phyloP scores from a whole-genome alignment of 305 asterid species.

The Fraxinus dipetala region DNA sequence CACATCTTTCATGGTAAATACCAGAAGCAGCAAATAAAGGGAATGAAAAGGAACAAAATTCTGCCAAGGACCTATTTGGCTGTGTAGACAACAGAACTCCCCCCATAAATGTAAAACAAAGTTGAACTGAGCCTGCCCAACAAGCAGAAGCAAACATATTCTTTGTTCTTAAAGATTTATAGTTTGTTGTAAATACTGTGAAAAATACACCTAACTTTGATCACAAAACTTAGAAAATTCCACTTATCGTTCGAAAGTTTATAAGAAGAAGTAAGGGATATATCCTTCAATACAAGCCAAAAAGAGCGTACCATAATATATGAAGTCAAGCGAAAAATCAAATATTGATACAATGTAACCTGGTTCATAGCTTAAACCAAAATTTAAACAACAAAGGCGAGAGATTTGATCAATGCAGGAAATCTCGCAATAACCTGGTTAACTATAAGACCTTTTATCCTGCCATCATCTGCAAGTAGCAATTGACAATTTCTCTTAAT shows the following conservation, averaged over 20 bases:
- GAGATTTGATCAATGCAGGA: not conserved
- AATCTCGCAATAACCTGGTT: not conserved
- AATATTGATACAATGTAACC: not conserved
- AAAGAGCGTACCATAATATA: not conserved
- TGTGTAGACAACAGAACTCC: not conserved
- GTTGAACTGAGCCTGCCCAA: not conserved
- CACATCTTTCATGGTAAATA: not conserved
- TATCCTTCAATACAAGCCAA: not conserved
- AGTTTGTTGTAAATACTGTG: not conserved
- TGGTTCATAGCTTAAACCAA: not conserved
- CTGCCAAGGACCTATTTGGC: not conserved
- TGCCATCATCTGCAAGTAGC: slow-evolving; percentile 68
- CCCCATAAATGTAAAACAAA: not conserved
- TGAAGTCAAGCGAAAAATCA: not conserved
- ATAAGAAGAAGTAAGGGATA: not conserved
- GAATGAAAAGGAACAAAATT: not conserved
- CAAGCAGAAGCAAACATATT: not conserved
- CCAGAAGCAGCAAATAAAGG: not conserved
- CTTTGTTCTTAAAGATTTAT: not conserved
- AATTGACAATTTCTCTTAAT: not conserved
- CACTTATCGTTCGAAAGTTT: not conserved
- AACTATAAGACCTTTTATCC: slow-evolving; percentile 37
- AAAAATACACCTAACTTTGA: not conserved
- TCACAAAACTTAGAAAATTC: not conserved
- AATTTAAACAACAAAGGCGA: not conserved